Base-by-base conservation (phyloP, 306 rosid species). In the Ziziphus jujuba region DNA sequence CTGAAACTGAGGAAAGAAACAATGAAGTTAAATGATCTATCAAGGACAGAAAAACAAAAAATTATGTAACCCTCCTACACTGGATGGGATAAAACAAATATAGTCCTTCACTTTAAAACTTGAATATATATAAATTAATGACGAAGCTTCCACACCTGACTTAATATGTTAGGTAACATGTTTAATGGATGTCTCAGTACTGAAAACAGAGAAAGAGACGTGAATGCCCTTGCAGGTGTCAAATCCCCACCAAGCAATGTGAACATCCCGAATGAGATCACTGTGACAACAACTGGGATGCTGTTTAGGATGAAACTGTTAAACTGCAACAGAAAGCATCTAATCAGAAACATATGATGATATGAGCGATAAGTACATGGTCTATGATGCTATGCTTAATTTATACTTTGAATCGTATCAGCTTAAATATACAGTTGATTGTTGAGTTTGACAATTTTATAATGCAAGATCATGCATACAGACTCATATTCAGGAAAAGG, bases 171-270 rank as follows among this genome's bases (percentile, higher is more conserved):
- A 62, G 95, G 96, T 36, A 89, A 89, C 89, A 81, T 87, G 80
- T 63, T 82, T 72, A 92, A 71, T 70, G 98, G 98, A 79, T 21
- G 71, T 36, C 92, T 87, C 75, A 92, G 69, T 68, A 92, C 79
- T 2, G 98, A 69, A 63, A 89, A 92, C 28, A 92, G 84, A 49
- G 98, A 87, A 34, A 89, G 84, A 33, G 98, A 89, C 58, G 98
- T 89, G 69, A 92, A 92, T 54, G 98, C 96, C 63, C 89, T 86
- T 50, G 98, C 80, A 55, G 98, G 96, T 61, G 98, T 89, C 77
- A 92, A 70, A 22, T 89, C 78, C 49, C 96, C 96, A 47, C 98
- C 98, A 74, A 87, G 88, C 74, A 87, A 70, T 61, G 92, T 87
- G 79, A 92, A 92, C 71, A 66, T 48, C 71, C 98, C 92, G 24